phyloP scores from a whole-genome alignment of 2,329 filamentous ascomycete genomes.

The Teratosphaeria viscida region DNA sequence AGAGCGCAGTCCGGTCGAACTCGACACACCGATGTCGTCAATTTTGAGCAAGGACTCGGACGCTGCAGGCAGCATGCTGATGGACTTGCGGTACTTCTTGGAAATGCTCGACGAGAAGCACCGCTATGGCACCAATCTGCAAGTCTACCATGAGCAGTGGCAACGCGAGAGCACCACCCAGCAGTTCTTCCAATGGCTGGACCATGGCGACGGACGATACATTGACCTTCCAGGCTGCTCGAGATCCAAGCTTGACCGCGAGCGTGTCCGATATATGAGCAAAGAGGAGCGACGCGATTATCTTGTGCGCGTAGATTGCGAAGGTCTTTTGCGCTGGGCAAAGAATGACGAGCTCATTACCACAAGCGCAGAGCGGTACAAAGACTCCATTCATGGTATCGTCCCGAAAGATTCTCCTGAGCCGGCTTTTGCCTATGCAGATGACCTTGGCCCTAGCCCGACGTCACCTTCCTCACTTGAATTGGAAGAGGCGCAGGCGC shows the following conservation, averaged over 20 bases:
- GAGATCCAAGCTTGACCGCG: slow-evolving; percentile 61
- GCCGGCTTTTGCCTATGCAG: slow-evolving; percentile 23
- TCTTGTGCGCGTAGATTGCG: slow-evolving; percentile 60
- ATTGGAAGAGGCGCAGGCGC: not conserved
- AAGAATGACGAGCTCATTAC: slow-evolving; percentile 71
- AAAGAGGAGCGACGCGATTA: slow-evolving; percentile 73
- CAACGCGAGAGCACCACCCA: slow-evolving; percentile 62
- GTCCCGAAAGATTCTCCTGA: slow-evolving; percentile 32
- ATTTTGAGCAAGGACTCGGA: not conserved
- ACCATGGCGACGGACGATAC: slow-evolving; percentile 62
- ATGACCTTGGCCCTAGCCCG: not conserved
- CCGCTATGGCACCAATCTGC: slow-evolving; percentile 71
- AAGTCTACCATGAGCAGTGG: slow-evolving; percentile 75
- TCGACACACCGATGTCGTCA: not conserved
- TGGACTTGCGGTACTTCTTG: slow-evolving; percentile 75
- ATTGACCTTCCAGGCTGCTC: slow-evolving; percentile 62
- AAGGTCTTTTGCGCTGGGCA: slow-evolving; percentile 71
- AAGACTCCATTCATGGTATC: slow-evolving; percentile 62
- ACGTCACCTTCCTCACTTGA: not conserved
- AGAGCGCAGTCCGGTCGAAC: slow-evolving; percentile 31
- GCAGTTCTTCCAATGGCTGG: slow-evolving; percentile 90
- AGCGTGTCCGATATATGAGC: slow-evolving; percentile 76
- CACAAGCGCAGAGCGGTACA: slow-evolving; percentile 60
- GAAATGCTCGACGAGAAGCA: slow-evolving; percentile 68
- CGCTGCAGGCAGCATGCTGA: slow-evolving; percentile 48